Evolutionary conservation across 2,329 filamentous ascomycete genomes (phyloP).

Genomic region (Aspergillus sp.): DNA sequence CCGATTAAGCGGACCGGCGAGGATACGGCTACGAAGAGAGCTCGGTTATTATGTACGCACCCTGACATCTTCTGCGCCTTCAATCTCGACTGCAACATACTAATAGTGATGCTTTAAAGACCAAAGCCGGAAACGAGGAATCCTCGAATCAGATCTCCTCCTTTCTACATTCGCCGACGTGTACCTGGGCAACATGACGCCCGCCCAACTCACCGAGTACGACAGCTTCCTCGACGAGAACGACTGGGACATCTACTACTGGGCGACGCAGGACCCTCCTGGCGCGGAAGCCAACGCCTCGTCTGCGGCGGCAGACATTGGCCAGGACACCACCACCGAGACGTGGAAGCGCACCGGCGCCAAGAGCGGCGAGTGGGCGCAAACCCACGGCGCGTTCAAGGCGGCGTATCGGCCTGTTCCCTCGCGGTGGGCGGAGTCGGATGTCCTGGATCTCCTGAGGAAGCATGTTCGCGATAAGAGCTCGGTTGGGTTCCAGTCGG

Average conservation of each 20-base stretch:
- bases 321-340: conserved; percentile 30
- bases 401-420: conserved; percentile 89
- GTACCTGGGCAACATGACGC: conserved; percentile 65
- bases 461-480: conserved; percentile 68
- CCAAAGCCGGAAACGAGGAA: conserved; percentile 93
- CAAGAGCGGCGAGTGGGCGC: conserved; percentile 77
- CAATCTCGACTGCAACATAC: background rate
- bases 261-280: conserved; percentile 76
- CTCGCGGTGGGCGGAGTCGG: conserved; percentile 70
- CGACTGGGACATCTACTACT: conserved; percentile 99
- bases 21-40: conserved; percentile 74
- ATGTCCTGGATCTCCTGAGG: conserved; percentile 67
- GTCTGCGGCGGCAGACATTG: conserved; percentile 16
- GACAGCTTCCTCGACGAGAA: conserved; percentile 95
- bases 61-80: background rate
- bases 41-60: conserved; percentile 60
- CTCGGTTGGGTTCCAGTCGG: conserved; percentile 38
- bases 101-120: conserved; percentile 45
- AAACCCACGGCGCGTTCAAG: conserved; percentile 90
- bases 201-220: conserved; percentile 68
- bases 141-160: conserved; percentile 88
- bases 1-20: conserved; percentile 79
- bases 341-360: conserved; percentile 44
- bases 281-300: conserved; percentile 38
- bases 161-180: conserved; percentile 87